Evolutionary conservation across 1,284 basidiomycete genomes (phyloP).

Genomic region (Trichosporon sp.): DNA sequence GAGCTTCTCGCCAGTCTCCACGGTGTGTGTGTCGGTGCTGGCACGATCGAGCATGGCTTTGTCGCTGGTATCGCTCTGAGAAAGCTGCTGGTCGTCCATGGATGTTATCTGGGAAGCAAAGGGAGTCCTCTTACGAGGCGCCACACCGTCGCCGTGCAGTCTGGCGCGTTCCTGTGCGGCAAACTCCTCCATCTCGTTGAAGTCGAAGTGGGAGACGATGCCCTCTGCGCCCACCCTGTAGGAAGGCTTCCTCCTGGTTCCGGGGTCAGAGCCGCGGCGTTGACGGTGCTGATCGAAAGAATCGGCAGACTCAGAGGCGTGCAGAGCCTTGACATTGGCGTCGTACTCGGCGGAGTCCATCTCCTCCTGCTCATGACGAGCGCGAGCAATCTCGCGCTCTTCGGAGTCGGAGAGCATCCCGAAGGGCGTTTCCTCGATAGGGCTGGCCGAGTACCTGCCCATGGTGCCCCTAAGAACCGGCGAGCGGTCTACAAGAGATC

Average conservation of each 20-base stretch:
- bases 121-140: not conserved
- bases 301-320: slow-evolving; percentile 16
- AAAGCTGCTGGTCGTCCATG: not conserved
- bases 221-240: not conserved
- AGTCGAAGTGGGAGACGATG: slow-evolving; percentile 59
- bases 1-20: slow-evolving; percentile 3
- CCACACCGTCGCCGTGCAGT: slow-evolving; percentile 49
- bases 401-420: slow-evolving; percentile 46
- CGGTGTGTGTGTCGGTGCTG: not conserved
- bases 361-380: slow-evolving; percentile 19
- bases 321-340: slow-evolving; percentile 9
- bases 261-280: not conserved
- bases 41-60: not conserved
- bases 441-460: slow-evolving; percentile 33
- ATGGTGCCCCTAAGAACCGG: slow-evolving; percentile 25
- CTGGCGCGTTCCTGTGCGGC: slow-evolving; percentile 62
- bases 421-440: slow-evolving; percentile 45
- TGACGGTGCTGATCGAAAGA: not conserved
- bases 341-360: slow-evolving; percentile 7
- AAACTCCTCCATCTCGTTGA: slow-evolving; percentile 71
- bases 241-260: not conserved
- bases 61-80: not conserved
- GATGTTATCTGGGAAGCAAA: not conserved
- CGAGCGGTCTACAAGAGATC: slow-evolving; percentile 28
- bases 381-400: slow-evolving; percentile 46